Evolutionary conservation across 2,329 filamentous ascomycete species (phyloP).

Genomic region (Phyllosticta citribraziliensis): DNA sequence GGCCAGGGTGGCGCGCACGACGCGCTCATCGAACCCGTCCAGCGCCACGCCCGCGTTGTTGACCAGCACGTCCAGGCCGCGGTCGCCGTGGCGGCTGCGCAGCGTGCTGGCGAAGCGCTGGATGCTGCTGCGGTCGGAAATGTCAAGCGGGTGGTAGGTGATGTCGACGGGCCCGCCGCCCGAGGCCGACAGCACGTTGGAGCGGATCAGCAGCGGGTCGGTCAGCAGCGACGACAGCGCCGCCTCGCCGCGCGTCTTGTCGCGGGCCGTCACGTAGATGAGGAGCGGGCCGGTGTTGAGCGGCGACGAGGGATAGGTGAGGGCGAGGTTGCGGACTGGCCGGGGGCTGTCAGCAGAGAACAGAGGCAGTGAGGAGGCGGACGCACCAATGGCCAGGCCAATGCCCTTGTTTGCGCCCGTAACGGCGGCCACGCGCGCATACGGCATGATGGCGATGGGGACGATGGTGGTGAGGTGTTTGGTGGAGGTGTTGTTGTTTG

Average conservation of each 20-base stretch:
- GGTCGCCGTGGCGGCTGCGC: constrained; percentile 16
- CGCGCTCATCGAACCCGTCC: constrained; percentile 28
- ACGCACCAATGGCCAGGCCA: constrained; percentile 37
- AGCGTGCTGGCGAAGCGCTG: constrained; percentile 23
- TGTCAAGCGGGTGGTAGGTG: constrained; percentile 33
- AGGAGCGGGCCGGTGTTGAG: constrained; percentile 26
- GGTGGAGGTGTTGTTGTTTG: background rate
- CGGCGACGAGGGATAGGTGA: constrained; percentile 42
- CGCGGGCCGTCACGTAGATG: constrained; percentile 23
- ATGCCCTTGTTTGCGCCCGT: constrained; percentile 48
- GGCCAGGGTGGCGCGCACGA: constrained; percentile 40
- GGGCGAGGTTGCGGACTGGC: constrained; percentile 44
- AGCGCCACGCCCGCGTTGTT: constrained; percentile 40
- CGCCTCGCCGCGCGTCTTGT: constrained; percentile 18
- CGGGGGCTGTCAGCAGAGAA: background rate
- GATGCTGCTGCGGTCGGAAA: constrained; percentile 35
- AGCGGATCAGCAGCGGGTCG: constrained; percentile 30
- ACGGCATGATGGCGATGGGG: constrained; percentile 16
- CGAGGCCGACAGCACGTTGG: constrained; percentile 33
- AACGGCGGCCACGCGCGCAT: constrained; percentile 39
- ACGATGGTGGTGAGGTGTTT: background rate
- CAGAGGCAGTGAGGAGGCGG: no score
- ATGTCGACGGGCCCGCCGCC: constrained; percentile 21
- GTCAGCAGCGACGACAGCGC: constrained; percentile 18
- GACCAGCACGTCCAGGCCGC: constrained; percentile 29